phyloP scores from a whole-genome alignment of 768 basidiomycete genomes.

The Boletus fagicola region DNA sequence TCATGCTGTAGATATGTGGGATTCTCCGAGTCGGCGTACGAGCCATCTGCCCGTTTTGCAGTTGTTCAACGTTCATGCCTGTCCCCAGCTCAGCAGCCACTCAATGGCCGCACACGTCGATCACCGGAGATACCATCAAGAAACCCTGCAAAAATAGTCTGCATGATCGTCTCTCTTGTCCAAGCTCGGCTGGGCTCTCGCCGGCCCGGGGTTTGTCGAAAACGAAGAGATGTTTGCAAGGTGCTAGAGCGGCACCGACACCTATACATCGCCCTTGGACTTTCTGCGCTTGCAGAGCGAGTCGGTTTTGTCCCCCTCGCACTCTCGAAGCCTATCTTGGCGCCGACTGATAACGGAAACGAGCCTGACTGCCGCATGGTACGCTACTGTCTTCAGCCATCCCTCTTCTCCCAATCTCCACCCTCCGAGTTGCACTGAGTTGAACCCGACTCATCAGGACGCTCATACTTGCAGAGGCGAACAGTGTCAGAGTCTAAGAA shows the following conservation, averaged over 20 bases:
- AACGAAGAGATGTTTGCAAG: neutral
- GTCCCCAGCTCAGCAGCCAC: too few relatives aligned
- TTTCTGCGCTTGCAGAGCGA: neutral
- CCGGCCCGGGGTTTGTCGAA: slow-evolving; percentile 1
- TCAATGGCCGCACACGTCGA: slow-evolving; percentile 3
- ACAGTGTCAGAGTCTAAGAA: neutral
- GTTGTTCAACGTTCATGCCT: neutral
- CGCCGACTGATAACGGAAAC: slow-evolving; percentile 29
- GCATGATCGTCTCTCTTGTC: slow-evolving; percentile 5
- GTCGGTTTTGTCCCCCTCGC: neutral
- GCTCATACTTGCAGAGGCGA: neutral
- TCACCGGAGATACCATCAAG: slow-evolving; percentile 11
- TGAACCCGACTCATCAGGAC: neutral
- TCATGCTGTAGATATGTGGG: too few relatives aligned
- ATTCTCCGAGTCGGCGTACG: slow-evolving; percentile 1
- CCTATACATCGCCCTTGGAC: neutral
- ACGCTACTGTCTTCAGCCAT: neutral
- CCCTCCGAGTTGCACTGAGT: neutral
- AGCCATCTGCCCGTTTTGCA: neutral
- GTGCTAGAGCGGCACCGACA: slow-evolving; percentile 3
- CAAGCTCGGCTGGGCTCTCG: neutral
- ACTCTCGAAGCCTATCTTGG: slow-evolving; percentile 1
- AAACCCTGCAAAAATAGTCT: neutral
- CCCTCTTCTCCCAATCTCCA: neutral
- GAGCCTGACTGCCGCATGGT: slow-evolving; percentile 13